Base-by-base conservation (phyloP, 129 eudicot species). In the Flaveria sonorensis region DNA sequence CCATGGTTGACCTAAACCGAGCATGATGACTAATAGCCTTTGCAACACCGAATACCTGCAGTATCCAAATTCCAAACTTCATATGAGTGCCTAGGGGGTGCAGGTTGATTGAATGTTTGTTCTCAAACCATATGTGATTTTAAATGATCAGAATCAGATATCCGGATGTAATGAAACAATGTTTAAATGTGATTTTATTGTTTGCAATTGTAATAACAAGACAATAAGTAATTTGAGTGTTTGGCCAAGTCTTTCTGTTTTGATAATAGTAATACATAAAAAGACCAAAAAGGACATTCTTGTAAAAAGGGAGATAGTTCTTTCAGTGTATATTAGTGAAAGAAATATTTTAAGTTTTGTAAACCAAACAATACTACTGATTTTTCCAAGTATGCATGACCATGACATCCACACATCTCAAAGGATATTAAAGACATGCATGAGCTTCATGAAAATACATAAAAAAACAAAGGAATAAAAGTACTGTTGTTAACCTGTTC, bases 11-110 rank as follows among this genome's bases (percentile, higher is more conserved):
- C 83, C 98, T 87, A 82, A 93, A 93, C 72, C 93, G 86, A 36
- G 98, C 98, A 82, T 93, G 98, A 61, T 90, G 98, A 81, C 98
- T 93, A 45, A 93, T 85, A 51, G 96, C 79, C 86, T 93, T 93
- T 66, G 98, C 82, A 47, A 93, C 98, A 56, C 91, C 85, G 42
- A 84, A 93, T 10, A 93, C 98, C 98, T 93, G 87, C 42, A 82
- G 59, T n/a, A 77, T 20, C 21, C 76, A 78, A 67, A n/a, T 71
- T 20, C 21, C 76, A 78, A 67, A n/a, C 71, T 20, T 60, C 71
- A 83, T 56, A 26, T 61, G 39, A 20, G 12, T n/a, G 40, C 7
- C 40, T 6, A 36, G 1, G 40, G 40, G 40, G 40, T 36, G 40
- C 40, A 4, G 52, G 16, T 2, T 11, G 50, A 14, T 45, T 11